Base-by-base conservation (phyloP, 2,329 filamentous ascomycete genomes). In the Basipetospora chlamydospora region DNA sequence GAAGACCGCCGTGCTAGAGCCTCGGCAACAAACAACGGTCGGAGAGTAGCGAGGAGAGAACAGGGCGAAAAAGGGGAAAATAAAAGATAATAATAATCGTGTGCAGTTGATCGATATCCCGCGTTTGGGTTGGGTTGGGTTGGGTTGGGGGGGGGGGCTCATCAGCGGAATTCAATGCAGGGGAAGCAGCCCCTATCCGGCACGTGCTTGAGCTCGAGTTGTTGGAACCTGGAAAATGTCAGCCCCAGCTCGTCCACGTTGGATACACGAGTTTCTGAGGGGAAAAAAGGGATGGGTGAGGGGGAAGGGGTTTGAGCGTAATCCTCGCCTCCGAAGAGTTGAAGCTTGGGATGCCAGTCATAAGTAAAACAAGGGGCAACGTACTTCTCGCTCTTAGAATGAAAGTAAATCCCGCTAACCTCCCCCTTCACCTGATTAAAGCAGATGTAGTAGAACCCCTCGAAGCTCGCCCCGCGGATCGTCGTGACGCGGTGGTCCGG, bases 391-490 rank as follows among this genome's bases (percentile, higher is more conserved):
- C 87, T 96, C 63, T 93, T 94, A 10, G 84, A 82, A 61, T 98
- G 90, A 56, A 94, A 98, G 59, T 98, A 98, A 40, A 96, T 94
- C 13, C 90, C 90, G 51, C 77, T 87, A 28, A 98, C 81, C 44
- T 72, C 78, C 6, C 88, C 90, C 44, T 78, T 73, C 33, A 85
- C 64, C 58, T 96, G 88, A 56, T 96, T 94, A 63, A 96, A 96
- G 61, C 87, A 95, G 46, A 98, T 96, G 52, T 98, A 98, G 56
- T 96, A 98, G 55, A 98, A 98, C 0, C 90, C 90, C 53, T 98
- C 90, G 42, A 96, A 98, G 51, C 88, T 96, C 6, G 90, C 90
- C 13, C 90, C 90, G 23, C 77, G 82, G 42, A 98, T 94, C 9
- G 83, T 92, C 42, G 80, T 73, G 15, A 96, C 86, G 12, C 83